Evolutionary conservation across 352 stramenopile species (phyloP).

Genomic region (Pythium biforme): DNA sequence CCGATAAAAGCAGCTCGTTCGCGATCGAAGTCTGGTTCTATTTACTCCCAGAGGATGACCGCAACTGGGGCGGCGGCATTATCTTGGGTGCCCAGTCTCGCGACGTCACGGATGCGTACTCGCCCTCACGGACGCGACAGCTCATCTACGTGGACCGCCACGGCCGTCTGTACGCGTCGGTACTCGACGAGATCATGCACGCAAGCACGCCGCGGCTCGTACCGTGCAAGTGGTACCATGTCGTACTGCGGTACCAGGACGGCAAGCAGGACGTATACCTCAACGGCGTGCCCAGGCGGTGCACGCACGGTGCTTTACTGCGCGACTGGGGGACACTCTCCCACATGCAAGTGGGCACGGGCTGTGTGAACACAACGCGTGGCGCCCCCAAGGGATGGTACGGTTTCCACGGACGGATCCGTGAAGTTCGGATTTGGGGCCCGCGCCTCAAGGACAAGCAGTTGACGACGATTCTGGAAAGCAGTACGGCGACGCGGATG

Average conservation of each 20-base stretch:
- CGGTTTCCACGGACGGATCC: slow-evolving; percentile 40
- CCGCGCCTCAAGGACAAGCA: slow-evolving; percentile 22
- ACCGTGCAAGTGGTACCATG: slow-evolving; percentile 16
- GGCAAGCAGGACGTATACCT: slow-evolving; percentile 23
- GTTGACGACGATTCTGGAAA: slow-evolving; percentile 6
- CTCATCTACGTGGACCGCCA: slow-evolving; percentile 21
- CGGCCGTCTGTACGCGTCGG: slow-evolving; percentile 15
- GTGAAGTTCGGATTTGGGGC: slow-evolving; percentile 33
- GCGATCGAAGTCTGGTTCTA: slow-evolving; percentile 26
- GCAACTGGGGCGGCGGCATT: slow-evolving; percentile 17
- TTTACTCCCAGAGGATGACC: slow-evolving; percentile 13
- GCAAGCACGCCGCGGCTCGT: not conserved
- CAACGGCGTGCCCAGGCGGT: slow-evolving; percentile 17
- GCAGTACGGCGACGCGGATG: slow-evolving; percentile 8
- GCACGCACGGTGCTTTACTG: slow-evolving; percentile 23
- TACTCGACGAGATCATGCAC: slow-evolving; percentile 22
- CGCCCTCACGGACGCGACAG: slow-evolving; percentile 4
- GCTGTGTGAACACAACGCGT: slow-evolving; percentile 31
- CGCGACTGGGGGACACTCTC: slow-evolving; percentile 38
- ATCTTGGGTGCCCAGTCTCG: slow-evolving; percentile 21
- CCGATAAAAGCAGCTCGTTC: slow-evolving; percentile 22
- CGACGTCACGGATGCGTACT: slow-evolving; percentile 4
- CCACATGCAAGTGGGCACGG: slow-evolving; percentile 42
- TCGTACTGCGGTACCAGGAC: slow-evolving; percentile 23
- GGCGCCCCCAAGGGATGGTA: slow-evolving; percentile 43